Evolutionary conservation across 2,329 filamentous ascomycete genomes (phyloP).

Genomic region (Aspergillus candidus): DNA sequence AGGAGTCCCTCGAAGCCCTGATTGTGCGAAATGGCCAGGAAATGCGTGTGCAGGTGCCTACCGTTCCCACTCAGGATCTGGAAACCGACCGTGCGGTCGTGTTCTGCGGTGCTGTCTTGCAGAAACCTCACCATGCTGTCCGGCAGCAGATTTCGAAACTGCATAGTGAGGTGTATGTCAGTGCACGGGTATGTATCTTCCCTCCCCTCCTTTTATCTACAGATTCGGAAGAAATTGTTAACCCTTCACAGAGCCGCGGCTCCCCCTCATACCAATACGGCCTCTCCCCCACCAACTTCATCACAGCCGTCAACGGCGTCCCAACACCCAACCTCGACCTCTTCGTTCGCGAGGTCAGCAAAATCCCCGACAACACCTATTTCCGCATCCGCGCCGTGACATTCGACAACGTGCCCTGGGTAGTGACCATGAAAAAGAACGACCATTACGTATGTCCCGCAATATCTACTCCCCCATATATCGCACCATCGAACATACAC

Average conservation of each 20-base stretch:
- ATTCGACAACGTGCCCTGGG: slow-evolving; percentile 97
- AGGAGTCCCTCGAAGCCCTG: slow-evolving; percentile 73
- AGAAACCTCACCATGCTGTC: slow-evolving; percentile 91
- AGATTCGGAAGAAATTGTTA: slow-evolving; percentile 4
- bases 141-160: slow-evolving; percentile 95
- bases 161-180: slow-evolving; percentile 94
- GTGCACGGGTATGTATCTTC: slow-evolving; percentile 53
- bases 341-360: slow-evolving; percentile 74
- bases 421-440: slow-evolving; percentile 99
- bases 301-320: slow-evolving; percentile 89
- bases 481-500: neutral
- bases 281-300: slow-evolving; percentile 92
- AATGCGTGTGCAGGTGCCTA: slow-evolving; percentile 69
- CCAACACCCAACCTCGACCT: slow-evolving; percentile 73
- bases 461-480: neutral
- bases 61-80: slow-evolving; percentile 79
- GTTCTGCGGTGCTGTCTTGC: slow-evolving; percentile 91
- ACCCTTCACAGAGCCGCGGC: slow-evolving; percentile 55
- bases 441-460: slow-evolving; percentile 67
- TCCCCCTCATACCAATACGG: slow-evolving; percentile 85
- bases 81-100: slow-evolving; percentile 89
- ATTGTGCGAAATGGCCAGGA: slow-evolving; percentile 82
- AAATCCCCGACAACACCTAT: slow-evolving; percentile 95
- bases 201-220: neutral
- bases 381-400: slow-evolving; percentile 97